Evolutionary conservation across 2,329 filamentous ascomycete species (phyloP), one percentile per base, ranked within the genome.

Genomic region (Sarocladium kiliense): DNA sequence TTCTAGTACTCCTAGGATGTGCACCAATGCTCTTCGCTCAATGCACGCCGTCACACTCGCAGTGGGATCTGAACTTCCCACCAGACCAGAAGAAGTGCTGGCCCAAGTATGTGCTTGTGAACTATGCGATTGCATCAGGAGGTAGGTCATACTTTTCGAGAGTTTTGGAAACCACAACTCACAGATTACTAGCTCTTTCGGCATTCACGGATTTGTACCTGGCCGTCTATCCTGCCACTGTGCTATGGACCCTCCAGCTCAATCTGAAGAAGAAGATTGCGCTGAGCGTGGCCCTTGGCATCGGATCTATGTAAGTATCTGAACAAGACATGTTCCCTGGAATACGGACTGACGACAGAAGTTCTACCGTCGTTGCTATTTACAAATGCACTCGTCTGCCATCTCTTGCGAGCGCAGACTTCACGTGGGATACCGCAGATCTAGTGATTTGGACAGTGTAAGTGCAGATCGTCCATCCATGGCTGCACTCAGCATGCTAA

Each of bases 401-500:
- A 47, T 63, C 65, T 45, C 55, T 68, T 0, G 61, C 58, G 2
- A 63, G 59, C 12, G 21, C 26, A 0, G 62, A 65, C 58, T 65
- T 64, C 57, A 63, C 61, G 1, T 66, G 64, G 62, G 67, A 69
- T 19, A 75, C 71, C 3, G 68, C 68, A 0, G 72, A 75, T n/a
- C 63, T 76, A 3, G 66, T 75, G 1, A 68, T 76, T 26, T 78
- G 75, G 74, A 77, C 74, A 5, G 66, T 69, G 73, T 75, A 66
- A 64, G 62, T 53, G 10, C 19, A 14, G 0, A 14, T 16, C 21
- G 19, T 14, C 7, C 30, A 34, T 18, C n/a, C 41, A 44, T 12
- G 6, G 3, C 21, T 9, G 3, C 7, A 9, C 11, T 7, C 23
- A 25, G 7, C 37, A 44, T 19, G 3, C 2, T 49, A 18, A 23